These are phyloP conservation scores for Beta lomatogona DNA, from an alignment of 179 eudicot species.

Conservation along the genomic window DNA sequence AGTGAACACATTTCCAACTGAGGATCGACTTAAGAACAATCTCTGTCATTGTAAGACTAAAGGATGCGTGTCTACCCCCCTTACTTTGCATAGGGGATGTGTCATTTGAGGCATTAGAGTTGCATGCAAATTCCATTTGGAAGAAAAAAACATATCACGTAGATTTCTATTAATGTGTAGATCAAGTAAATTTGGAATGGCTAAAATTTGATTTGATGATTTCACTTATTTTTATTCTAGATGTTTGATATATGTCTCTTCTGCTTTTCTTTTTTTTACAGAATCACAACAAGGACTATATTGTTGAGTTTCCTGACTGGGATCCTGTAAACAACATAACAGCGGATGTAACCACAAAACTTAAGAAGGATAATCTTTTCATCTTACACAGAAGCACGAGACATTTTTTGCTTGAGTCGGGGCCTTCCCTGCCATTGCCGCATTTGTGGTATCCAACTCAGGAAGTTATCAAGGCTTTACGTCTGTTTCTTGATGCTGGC, in stretches of 20 bases:
- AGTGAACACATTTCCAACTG: neutral
- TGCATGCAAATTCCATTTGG: neutral
- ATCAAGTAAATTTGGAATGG: too few species aligned
- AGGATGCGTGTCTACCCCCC: neutral
- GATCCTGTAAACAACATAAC: slow-evolving; percentile 49
- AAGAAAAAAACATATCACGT: neutral
- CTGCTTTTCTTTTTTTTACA: slow-evolving; percentile 36
- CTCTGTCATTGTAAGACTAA: neutral
- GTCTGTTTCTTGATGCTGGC: slow-evolving; percentile 78
- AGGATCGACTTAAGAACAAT: neutral
- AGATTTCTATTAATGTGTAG: neutral
- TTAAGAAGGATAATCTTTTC: slow-evolving; percentile 32
- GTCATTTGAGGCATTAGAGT: neutral
- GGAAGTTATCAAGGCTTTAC: slow-evolving; percentile 66
- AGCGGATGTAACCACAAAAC: slow-evolving; percentile 25
- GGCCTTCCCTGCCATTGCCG: slow-evolving; percentile 58
- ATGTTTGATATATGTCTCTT: neutral
- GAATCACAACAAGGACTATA: slow-evolving; percentile 95
- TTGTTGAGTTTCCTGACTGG: slow-evolving; percentile 95
- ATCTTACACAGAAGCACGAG: slow-evolving; percentile 39
- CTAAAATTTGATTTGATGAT: neutral
- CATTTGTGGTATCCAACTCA: slow-evolving; percentile 88
- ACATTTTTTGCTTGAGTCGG: slow-evolving; percentile 50
- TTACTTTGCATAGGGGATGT: neutral
- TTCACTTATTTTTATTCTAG: neutral